A percentile compares a stretch with the other conserved stretches of the same genome.
Evolutionary conservation across 352 stramenopile genomes (phyloP).

Genomic region (Phytophthora sp.): DNA sequence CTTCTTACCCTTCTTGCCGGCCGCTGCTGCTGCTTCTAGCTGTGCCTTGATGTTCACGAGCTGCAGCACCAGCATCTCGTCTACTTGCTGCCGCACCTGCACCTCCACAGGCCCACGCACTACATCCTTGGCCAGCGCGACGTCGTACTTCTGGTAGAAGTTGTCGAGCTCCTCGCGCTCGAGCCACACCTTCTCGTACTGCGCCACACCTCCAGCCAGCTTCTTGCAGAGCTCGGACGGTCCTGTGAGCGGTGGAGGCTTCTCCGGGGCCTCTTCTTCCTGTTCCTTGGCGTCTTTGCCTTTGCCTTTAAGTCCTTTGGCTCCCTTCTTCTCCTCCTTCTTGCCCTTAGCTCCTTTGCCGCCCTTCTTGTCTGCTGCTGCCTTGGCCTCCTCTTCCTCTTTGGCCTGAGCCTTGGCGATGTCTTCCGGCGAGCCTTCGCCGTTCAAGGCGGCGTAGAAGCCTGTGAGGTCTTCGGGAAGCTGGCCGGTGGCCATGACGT

Average conservation of each 20-base stretch:
- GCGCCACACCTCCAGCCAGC: constrained; percentile 56
- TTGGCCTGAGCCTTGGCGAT: constrained; percentile 65
- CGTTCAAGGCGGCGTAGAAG: constrained; percentile 82
- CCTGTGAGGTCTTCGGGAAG: constrained; percentile 91
- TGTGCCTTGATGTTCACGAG: constrained; percentile 95
- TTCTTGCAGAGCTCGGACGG: constrained; percentile 88
- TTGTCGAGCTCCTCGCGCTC: constrained; percentile 89
- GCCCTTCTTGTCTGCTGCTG: constrained; percentile 43
- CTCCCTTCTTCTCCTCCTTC: constrained; percentile 54
- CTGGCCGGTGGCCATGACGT: constrained; percentile 85
- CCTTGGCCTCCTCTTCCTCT: constrained; percentile 53
- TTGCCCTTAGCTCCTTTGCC: constrained; percentile 54
- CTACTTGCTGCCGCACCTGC: constrained; percentile 90
- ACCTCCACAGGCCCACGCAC: constrained; percentile 87
- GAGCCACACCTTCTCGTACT: constrained; percentile 91
- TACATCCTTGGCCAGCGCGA: constrained; percentile 90
- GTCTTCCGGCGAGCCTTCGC: constrained; percentile 34
- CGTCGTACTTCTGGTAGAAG: constrained; percentile 94
- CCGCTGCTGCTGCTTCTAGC: constrained; percentile 69
- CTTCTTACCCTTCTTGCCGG: constrained; percentile 84
- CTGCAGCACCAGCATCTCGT: constrained; percentile 94
- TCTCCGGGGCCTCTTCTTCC: constrained; percentile 72
- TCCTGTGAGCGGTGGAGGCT: constrained; percentile 84
- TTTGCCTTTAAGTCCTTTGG: constrained; percentile 69
- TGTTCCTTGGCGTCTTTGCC: constrained; percentile 61